These are phyloP conservation scores for Cucurbitaria berberidis DNA, from an alignment of 2,329 filamentous ascomycete species.

Conservation along the genomic window DNA sequence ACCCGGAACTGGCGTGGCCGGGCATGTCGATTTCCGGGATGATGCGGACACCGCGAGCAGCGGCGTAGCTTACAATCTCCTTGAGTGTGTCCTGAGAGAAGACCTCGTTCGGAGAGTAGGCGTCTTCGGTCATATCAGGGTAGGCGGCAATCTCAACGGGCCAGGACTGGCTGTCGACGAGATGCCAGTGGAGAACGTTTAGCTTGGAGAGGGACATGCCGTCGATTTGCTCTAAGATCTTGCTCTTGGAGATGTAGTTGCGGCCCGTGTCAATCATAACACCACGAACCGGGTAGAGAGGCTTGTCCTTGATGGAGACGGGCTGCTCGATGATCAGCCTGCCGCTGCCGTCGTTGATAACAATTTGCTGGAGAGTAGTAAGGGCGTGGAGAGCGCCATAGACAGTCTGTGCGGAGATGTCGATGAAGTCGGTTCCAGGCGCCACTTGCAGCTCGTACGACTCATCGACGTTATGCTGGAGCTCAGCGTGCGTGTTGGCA, in stretches of 20 bases:
- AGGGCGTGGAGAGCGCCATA: conserved; percentile 64
- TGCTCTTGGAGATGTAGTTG: conserved; percentile 60
- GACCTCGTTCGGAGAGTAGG: conserved; percentile 58
- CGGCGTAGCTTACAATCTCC: conserved; percentile 57
- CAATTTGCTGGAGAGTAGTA: conserved; percentile 63
- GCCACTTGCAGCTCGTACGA: conserved; percentile 60
- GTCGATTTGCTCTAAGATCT: conserved; percentile 62
- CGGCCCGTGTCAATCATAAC: conserved; percentile 63
- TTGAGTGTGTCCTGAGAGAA: conserved; percentile 55
- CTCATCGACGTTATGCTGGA: conserved; percentile 64
- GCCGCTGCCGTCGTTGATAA: conserved; percentile 56
- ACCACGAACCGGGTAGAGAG: conserved; percentile 61
- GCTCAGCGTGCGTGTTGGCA: conserved; percentile 52
- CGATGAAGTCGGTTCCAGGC: conserved; percentile 49
- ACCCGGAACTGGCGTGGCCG: conserved; percentile 62
- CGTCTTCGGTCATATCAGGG: conserved; percentile 61
- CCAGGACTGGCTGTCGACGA: conserved; percentile 64
- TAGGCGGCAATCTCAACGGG: conserved; percentile 57
- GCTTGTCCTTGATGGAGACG: conserved; percentile 58
- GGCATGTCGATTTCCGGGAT: conserved; percentile 69
- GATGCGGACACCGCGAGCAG: conserved; percentile 63
- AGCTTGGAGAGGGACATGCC: conserved; percentile 63
- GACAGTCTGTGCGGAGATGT: conserved; percentile 58
- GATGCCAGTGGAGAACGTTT: conserved; percentile 65
- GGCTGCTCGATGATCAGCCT: conserved; percentile 60